Base-by-base conservation (phyloP, 1,139 yeast genomes). In the Geotrichum cucujoidarum region DNA sequence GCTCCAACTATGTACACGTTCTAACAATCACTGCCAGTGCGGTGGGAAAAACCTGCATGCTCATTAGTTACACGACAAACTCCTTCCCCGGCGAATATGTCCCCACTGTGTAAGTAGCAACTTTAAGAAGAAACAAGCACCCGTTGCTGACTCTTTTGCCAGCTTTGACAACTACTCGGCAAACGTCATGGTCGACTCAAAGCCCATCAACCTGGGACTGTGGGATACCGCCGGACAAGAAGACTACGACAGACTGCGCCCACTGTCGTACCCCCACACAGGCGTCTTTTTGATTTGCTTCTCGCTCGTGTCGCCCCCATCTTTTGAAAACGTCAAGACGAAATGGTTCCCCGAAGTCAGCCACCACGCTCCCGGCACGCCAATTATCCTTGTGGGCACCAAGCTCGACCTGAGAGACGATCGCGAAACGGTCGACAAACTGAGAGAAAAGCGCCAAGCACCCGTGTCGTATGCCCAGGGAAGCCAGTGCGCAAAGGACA, bases 181-280 rank as follows among this genome's bases (percentile, higher is more conserved):
- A 17, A 83, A 86, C 42, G 90, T 89, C 31, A 80, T 86, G 77
- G 83, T 83, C 34, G 92, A 84, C 60, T 85, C 85, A 38, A 88
- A 50, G 25, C 53, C 53, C 16, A 46, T 46, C 34, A 50, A 36
- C 34, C 78, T 92, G 62, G 97, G 97, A 14, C 74, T 92, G 55
- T 92, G 90, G 65, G 98, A 92, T 73, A 92, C 98, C 40, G 97
- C 98, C 18, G 98, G 98, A 40, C 98, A 92, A 74, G 97, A 90
- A 76, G 97, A 92, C 74, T 92, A 92, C 68, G 98, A 92, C 70
- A 79, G 98, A 66, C 75, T 92, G 65, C 86, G 98, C 71, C 98
- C 98, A 10, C 77, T 92, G 60, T 84, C 95, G 51, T 92, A 92
- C 68, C 97, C 98, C 20, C 92, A 94, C 50, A 92, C 98, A 14